Evolutionary conservation across 768 basidiomycete genomes (phyloP).

Genomic region (Mycena venus): DNA sequence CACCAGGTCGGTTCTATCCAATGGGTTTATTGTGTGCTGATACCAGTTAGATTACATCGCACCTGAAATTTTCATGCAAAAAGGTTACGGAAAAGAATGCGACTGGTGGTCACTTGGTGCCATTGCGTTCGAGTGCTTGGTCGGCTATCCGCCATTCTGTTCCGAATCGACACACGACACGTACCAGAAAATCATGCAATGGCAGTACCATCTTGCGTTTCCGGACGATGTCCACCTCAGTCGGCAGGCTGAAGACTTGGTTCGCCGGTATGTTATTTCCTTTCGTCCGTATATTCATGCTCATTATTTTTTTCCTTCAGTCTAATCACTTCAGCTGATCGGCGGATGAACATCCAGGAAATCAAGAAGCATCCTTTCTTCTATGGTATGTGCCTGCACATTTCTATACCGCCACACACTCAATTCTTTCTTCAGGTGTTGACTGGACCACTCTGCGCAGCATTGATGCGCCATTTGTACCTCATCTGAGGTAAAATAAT

Average conservation of each 20-base stretch:
- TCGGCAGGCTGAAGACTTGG: conserved; percentile 90
- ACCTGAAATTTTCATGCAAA: conserved; percentile 95
- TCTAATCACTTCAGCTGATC: conserved; percentile 88
- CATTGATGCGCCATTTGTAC: conserved; percentile 97
- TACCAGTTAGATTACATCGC: conserved; percentile 99
- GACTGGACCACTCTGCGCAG: conserved; percentile 91
- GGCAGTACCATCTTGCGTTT: conserved; percentile 87
- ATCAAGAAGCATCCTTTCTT: conserved; percentile 95
- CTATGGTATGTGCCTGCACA: conserved; percentile 65
- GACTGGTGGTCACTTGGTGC: conserved; percentile 99
- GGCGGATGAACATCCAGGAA: conserved; percentile 83
- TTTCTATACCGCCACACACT: not conserved
- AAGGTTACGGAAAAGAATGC: conserved; percentile 98
- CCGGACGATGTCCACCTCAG: conserved; percentile 96
- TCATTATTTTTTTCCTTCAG: conserved; percentile 56
- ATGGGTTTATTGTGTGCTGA: too few species aligned
- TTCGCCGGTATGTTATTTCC: conserved; percentile 71
- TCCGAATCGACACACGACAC: conserved; percentile 95
- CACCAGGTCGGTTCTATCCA: too few species aligned
- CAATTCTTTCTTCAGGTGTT: conserved; percentile 53
- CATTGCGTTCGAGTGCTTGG: conserved; percentile 98
- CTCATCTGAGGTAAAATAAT: conserved; percentile 67
- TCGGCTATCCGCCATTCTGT: conserved; percentile 94
- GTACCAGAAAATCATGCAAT: conserved; percentile 98
- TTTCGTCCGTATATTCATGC: not conserved